Conservation (phyloP, 2,329 filamentous ascomycete genomes). For the Stachybotrys chlorohalonatus region DNA sequence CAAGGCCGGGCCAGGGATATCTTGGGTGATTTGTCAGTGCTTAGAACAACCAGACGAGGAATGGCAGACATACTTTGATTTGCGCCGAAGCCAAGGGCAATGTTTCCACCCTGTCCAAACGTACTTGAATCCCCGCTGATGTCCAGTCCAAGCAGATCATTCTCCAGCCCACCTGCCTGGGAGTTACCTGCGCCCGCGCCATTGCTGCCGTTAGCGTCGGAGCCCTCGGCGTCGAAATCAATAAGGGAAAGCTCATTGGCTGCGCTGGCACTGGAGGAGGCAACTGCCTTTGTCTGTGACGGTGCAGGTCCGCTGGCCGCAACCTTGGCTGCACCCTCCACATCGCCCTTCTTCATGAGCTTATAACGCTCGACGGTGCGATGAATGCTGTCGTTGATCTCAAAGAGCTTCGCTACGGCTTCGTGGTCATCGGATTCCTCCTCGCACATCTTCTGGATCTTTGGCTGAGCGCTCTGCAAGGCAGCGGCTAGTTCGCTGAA, state of each 20-base stretch:
- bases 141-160: constrained; percentile 83
- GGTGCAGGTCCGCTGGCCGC: constrained; percentile 60
- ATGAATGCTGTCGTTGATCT: constrained; percentile 99
- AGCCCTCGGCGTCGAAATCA: constrained; percentile 66
- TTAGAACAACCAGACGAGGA: background rate
- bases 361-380: constrained; percentile 93
- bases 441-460: constrained; percentile 99
- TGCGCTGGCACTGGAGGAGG: constrained; percentile 23
- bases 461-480: constrained; percentile 87
- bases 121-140: constrained; percentile 53
- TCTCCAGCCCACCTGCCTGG: constrained; percentile 64
- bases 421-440: constrained; percentile 96
- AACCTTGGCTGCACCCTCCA: constrained; percentile 74
- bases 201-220: constrained; percentile 43
- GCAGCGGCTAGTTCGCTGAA: constrained; percentile 81
- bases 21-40: constrained; percentile 25
- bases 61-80: constrained; percentile 48
- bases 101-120: constrained; percentile 70
- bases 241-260: constrained; percentile 80
- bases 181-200: constrained; percentile 27
- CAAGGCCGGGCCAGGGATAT: constrained; percentile 54
- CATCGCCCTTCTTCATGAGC: constrained; percentile 88
- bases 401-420: constrained; percentile 86
- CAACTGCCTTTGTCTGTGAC: constrained; percentile 49
- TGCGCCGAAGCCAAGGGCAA: constrained; percentile 70